phyloP scores from a whole-genome alignment of 805 yeast genomes.

The Candida ficus region DNA sequence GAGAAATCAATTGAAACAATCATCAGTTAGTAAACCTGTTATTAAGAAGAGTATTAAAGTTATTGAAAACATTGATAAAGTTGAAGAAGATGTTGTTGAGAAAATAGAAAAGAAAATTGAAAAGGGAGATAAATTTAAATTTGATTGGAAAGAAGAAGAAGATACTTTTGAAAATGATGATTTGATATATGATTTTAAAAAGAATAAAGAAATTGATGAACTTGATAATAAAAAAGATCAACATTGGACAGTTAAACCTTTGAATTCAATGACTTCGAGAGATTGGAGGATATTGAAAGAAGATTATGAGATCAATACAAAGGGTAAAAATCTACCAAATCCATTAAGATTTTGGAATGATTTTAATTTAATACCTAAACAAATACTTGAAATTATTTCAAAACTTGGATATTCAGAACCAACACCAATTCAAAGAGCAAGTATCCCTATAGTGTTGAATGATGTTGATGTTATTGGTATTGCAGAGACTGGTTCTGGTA shows the following conservation, averaged over 20 bases:
- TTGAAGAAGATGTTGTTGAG: conserved; percentile 2
- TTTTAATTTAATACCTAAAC: conserved; percentile 38
- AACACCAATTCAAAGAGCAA: conserved; percentile 87
- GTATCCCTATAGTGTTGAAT: conserved; percentile 65
- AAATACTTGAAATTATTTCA: conserved; percentile 33
- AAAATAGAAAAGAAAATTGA: conserved; percentile 1
- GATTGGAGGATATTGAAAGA: conserved; percentile 90
- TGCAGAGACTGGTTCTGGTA: conserved; percentile 98
- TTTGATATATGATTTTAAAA: background rate
- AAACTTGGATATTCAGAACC: conserved; percentile 56
- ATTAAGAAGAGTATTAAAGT: background rate
- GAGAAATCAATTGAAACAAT: conserved; percentile 31
- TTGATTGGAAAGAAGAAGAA: conserved; percentile 65
- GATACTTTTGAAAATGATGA: conserved; percentile 49
- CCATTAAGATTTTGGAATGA: conserved; percentile 81
- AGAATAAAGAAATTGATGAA: background rate
- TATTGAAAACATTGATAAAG: background rate
- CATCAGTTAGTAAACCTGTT: background rate
- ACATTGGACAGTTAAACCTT: conserved; percentile 65
- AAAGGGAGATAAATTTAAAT: conserved; percentile 40
- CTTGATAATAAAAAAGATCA: conserved; percentile 12
- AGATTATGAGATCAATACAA: conserved; percentile 62
- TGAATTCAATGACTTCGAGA: conserved; percentile 62
- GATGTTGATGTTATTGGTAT: conserved; percentile 73
- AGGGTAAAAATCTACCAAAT: conserved; percentile 35